These are phyloP conservation scores for Ganoderma boninense DNA, from an alignment of 1,284 basidiomycete genomes.

Conservation along the genomic window DNA sequence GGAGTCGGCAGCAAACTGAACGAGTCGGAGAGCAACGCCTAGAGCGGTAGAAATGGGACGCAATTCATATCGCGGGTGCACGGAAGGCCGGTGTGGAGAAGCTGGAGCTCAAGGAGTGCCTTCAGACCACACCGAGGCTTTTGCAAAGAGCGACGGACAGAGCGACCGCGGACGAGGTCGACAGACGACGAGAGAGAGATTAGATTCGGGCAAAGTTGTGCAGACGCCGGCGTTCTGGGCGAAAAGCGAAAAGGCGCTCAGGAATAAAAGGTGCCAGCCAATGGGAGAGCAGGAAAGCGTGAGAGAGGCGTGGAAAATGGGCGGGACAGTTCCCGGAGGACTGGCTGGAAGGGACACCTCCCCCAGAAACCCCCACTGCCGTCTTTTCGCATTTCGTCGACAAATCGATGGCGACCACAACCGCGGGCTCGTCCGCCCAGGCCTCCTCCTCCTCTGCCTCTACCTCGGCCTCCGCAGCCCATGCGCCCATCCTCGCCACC, in stretches of 20 bases:
- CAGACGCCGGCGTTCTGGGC: no score
- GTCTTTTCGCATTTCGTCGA: constrained; percentile 23
- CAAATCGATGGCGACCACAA: constrained; percentile 38
- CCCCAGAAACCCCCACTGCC: constrained; percentile 37
- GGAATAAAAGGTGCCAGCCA: constrained; percentile 7
- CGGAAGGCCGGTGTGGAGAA: not conserved
- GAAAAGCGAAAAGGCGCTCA: not conserved
- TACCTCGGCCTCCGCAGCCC: constrained; percentile 15
- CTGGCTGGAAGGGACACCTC: constrained; percentile 16
- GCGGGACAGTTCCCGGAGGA: constrained; percentile 37
- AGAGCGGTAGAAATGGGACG: not conserved
- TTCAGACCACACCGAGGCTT: not conserved
- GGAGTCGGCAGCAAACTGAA: not conserved
- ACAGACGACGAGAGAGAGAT: not conserved
- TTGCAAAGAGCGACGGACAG: not conserved
- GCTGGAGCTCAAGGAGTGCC: not conserved
- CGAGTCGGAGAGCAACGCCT: not conserved
- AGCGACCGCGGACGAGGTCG: not conserved
- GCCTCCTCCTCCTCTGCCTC: constrained; percentile 31
- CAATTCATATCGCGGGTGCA: not conserved
- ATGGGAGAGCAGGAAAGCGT: constrained; percentile 20
- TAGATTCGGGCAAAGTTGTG: not conserved
- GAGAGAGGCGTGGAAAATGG: constrained; percentile 24
- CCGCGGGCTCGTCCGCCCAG: constrained; percentile 33
- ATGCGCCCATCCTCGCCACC: constrained; percentile 65